Evolutionary conservation across 352 stramenopile species (phyloP).

Genomic region (Saprolegnia parasitica): DNA sequence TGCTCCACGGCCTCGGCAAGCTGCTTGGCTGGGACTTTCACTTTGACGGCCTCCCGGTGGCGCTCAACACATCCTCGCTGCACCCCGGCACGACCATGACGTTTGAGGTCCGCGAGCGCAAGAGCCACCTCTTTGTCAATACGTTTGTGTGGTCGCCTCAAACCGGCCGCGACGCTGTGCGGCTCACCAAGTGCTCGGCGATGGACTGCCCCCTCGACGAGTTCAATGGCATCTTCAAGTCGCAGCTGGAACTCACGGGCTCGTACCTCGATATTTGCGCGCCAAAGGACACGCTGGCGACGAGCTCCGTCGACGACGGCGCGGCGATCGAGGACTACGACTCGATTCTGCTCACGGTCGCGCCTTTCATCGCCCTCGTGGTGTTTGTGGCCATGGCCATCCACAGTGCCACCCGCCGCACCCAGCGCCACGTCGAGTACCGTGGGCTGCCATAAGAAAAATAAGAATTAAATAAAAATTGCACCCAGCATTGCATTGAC

Average conservation of each 20-base stretch:
- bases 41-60: conserved; percentile 47
- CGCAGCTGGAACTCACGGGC: conserved; percentile 52
- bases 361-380: not conserved
- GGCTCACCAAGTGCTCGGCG: conserved; percentile 50
- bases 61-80: conserved; percentile 64
- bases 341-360: not conserved
- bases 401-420: not conserved
- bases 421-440: not conserved
- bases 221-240: conserved; percentile 51
- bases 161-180: conserved; percentile 44
- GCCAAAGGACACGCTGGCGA: not conserved
- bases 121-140: conserved; percentile 40
- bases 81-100: conserved; percentile 66
- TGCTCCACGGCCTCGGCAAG: conserved; percentile 71
- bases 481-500: not conserved
- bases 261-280: conserved; percentile 65
- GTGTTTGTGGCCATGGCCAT: not conserved
- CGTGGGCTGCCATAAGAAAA: not conserved
- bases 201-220: conserved; percentile 53
- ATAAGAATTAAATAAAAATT: not conserved
- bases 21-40: conserved; percentile 79
- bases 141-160: conserved; percentile 70
- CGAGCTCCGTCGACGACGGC: not conserved
- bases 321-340: not conserved
- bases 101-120: conserved; percentile 52